Evolutionary conservation across 2,329 filamentous ascomycete genomes (phyloP).

Genomic region (Venturia oleaginea): DNA sequence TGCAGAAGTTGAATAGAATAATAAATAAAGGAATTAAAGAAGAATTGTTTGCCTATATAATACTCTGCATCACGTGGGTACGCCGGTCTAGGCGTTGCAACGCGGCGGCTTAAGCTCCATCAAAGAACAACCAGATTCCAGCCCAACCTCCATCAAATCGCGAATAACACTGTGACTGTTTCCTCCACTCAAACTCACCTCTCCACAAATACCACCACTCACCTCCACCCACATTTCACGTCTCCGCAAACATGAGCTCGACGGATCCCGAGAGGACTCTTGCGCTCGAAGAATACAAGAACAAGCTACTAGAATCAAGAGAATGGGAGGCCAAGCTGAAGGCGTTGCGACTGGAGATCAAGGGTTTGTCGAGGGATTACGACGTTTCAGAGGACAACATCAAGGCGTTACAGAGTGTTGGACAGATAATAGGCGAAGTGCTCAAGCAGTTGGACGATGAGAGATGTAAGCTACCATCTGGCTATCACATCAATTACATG

Average conservation of each 20-base stretch:
- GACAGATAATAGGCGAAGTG: slow-evolving; percentile 98
- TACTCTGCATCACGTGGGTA: background rate
- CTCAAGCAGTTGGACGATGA: slow-evolving; percentile 98
- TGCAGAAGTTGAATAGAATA: background rate
- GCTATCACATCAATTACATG: background rate
- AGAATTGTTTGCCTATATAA: background rate
- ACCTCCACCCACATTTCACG: background rate
- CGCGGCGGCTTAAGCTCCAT: background rate
- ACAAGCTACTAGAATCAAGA: slow-evolving; percentile 69
- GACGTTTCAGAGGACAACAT: slow-evolving; percentile 98
- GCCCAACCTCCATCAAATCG: background rate
- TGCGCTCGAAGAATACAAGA: slow-evolving; percentile 44
- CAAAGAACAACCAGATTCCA: slow-evolving; percentile 5
- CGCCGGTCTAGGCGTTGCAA: background rate
- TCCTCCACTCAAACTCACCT: background rate
- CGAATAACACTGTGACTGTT: background rate
- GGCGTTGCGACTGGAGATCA: slow-evolving; percentile 86
- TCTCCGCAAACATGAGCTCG: slow-evolving; percentile 24
- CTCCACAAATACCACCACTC: background rate
- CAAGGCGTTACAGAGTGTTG: slow-evolving; percentile 97
- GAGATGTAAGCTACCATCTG: slow-evolving; percentile 60
- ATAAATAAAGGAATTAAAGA: too few relatives aligned
- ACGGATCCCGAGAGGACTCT: slow-evolving; percentile 42
- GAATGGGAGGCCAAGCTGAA: slow-evolving; percentile 99
- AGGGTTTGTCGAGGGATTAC: slow-evolving; percentile 87